Evolutionary conservation across 2,329 filamentous ascomycete species (phyloP).

Genomic region (Apiospora phragmitis): DNA sequence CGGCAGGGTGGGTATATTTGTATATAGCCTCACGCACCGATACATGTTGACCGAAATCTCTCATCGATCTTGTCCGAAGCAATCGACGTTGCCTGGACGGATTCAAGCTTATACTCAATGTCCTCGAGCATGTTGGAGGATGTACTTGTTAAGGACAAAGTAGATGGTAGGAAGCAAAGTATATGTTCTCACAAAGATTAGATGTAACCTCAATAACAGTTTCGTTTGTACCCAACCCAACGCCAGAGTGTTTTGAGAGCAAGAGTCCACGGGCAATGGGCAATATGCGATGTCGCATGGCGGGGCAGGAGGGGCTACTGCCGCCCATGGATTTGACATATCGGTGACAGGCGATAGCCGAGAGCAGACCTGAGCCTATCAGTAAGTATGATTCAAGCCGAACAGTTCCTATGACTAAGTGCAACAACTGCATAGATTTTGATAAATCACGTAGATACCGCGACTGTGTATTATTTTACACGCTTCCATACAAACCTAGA

Average conservation of each 20-base stretch:
- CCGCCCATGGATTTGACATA: background rate
- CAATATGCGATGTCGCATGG: background rate
- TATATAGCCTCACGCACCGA: conserved; percentile 45
- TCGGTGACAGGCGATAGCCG: conserved; percentile 1
- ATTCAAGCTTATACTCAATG: conserved; percentile 56
- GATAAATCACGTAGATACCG: background rate
- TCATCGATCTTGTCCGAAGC: conserved; percentile 57
- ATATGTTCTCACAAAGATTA: background rate
- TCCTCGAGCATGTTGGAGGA: conserved; percentile 36
- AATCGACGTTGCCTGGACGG: conserved; percentile 50
- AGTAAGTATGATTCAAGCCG: background rate
- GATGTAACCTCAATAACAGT: too few species aligned
- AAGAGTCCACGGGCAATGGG: conserved; percentile 4
- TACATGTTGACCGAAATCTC: conserved; percentile 61
- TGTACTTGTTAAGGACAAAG: background rate
- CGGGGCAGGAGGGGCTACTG: background rate
- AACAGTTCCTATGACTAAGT: background rate
- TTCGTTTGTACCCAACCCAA: background rate
- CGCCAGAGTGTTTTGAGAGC: background rate
- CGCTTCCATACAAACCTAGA: background rate
- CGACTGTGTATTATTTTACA: background rate
- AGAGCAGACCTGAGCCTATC: background rate
- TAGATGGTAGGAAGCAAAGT: too few species aligned
- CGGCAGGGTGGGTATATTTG: background rate
- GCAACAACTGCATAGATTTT: background rate